Evolutionary conservation across 176 grass and related monocot species (phyloP).

Genomic region (Avena sativa): DNA sequence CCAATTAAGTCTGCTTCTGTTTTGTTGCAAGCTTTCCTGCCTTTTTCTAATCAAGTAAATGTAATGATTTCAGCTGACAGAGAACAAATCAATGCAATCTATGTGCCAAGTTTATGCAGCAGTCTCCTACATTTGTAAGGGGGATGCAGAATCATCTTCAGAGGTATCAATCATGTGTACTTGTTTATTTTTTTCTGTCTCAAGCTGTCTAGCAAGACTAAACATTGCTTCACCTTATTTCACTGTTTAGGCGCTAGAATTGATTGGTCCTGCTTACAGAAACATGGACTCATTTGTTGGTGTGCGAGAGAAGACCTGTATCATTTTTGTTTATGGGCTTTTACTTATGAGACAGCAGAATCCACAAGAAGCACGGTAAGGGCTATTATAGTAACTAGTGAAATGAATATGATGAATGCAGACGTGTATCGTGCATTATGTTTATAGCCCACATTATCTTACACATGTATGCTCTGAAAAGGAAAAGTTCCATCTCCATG

Average conservation of each 20-base stretch:
- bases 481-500: not conserved
- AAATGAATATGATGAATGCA: slow-evolving; percentile 1
- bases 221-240: slow-evolving; percentile 18
- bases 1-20: slow-evolving; percentile 27
- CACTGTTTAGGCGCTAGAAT: slow-evolving; percentile 73
- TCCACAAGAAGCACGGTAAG: slow-evolving; percentile 89
- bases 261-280: slow-evolving; percentile 88
- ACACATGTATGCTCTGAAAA: not conserved
- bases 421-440: not conserved
- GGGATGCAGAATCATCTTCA: slow-evolving; percentile 90
- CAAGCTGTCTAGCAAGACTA: slow-evolving; percentile 22
- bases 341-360: slow-evolving; percentile 96
- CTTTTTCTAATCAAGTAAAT: slow-evolving; percentile 29
- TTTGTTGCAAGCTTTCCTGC: slow-evolving; percentile 5
- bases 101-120: slow-evolving; percentile 97
- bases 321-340: slow-evolving; percentile 94
- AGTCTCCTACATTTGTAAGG: slow-evolving; percentile 89
- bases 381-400: slow-evolving; percentile 23
- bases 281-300: slow-evolving; percentile 96
- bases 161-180: slow-evolving; percentile 49
- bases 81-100: slow-evolving; percentile 90
- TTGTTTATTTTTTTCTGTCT: not conserved
- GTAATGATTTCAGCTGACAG: slow-evolving; percentile 73
- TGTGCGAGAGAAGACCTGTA: slow-evolving; percentile 93
- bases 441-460: not conserved